Conservation (phyloP, 306 rosid species). For the Potentilla sterilis region DNA sequence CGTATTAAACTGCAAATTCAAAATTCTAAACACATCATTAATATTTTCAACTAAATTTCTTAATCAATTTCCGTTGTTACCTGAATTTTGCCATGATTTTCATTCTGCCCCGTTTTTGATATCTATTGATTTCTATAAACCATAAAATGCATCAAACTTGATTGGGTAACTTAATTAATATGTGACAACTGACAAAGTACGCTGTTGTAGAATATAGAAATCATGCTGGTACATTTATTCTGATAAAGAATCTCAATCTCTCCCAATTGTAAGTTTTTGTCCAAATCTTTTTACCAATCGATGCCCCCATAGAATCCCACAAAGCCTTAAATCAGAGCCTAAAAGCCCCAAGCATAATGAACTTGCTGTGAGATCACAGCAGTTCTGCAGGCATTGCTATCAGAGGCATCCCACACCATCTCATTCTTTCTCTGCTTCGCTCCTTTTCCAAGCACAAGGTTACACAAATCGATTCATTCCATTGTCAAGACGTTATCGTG, state of each 20-base stretch:
- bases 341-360: neutral
- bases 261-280: neutral
- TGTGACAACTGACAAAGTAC: neutral
- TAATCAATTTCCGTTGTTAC: neutral
- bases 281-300: neutral
- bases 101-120: neutral
- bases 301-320: neutral
- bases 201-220: neutral
- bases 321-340: neutral
- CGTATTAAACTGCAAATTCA: too few species aligned
- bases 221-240: neutral
- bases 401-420: neutral
- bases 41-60: too few species aligned
- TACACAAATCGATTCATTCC: neutral
- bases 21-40: too few species aligned
- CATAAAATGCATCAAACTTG: neutral
- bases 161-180: neutral
- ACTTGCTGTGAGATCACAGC: neutral
- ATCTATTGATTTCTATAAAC: neutral
- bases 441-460: neutral
- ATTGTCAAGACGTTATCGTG: neutral
- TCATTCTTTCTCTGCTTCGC: neutral
- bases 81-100: neutral
- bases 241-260: neutral
- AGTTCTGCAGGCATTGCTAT: neutral